Evolutionary conservation across 2,329 filamentous ascomycete genomes (phyloP), one percentile per base, ranked within the genome.

Genomic region (Phaeomoniella chlamydospora): DNA sequence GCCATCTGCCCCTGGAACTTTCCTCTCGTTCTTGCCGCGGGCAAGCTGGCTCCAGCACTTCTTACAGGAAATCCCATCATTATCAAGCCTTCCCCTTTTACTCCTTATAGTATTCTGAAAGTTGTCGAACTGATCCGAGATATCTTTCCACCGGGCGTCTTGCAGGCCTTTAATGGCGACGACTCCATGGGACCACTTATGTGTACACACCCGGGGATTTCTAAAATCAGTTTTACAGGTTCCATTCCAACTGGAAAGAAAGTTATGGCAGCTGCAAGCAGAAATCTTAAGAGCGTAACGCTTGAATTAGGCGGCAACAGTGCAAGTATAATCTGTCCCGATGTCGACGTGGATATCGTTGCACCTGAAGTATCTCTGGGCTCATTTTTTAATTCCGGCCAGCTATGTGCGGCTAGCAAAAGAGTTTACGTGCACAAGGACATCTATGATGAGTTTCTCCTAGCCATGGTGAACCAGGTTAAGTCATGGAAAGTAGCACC

Each of bases 161-260:
- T 79, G 2, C 73, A 78, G 46, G 68, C 61, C 0, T 52, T 80
- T 2, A 68, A 68, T 35, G 75, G 74, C 4, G 71, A 71, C 35
- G 73, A 78, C 43, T 58, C 62, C 30, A 64, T 80, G 4, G 75
- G 75, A 3, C 70, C 68, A 1, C 64, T 62, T 62, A 51, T 79
- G 35, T 75, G 71, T 0, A 52, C 49, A n/a, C 74, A 79, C 45
- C 70, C 71, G 0, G 68, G 62, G 14, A 65, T 78, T 37, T 62
- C 67, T 38, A 79, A 76, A 60, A 68, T 80, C 49, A 65, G 61
- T 43, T 80, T 80, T 54, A 79, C 75, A 0, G 74, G 75, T 2
- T 75, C 70, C 9, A 70, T 62, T 4, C 58, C 61, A 0, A 76
- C 70, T 0, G 74, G 74, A 6, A 77, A 76, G 58, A 66, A 65